Percentiles rank a stretch among this genome's conserved stretches.
phyloP scores from a whole-genome alignment of 805 yeast species.

The Cyberlindnera maclurae region DNA sequence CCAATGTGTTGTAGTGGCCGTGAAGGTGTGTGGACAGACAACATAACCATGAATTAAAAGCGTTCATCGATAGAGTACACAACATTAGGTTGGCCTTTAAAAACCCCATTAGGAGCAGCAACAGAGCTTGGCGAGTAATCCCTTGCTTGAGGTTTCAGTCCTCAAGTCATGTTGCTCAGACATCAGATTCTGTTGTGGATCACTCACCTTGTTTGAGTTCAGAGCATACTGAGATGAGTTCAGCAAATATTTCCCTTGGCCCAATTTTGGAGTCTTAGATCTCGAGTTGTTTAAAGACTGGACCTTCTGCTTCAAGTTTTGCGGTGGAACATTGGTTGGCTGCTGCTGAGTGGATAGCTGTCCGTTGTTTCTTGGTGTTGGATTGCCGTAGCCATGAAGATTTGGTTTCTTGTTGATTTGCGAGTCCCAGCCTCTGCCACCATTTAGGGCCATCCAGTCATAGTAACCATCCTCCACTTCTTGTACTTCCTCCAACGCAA shows the following conservation, averaged over 20 bases:
- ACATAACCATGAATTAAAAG: too few species aligned
- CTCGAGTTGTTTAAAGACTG: slow-evolving; percentile 24
- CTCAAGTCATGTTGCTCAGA: slow-evolving; percentile 18
- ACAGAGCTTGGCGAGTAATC: slow-evolving; percentile 22
- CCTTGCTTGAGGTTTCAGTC: slow-evolving; percentile 18
- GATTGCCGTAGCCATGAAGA: slow-evolving; percentile 93
- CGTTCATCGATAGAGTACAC: too few species aligned
- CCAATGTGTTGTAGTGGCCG: too few species aligned
- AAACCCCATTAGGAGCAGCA: slow-evolving; percentile 14
- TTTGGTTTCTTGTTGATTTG: slow-evolving; percentile 86
- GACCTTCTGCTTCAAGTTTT: slow-evolving; percentile 21
- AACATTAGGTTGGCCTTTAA: too few species aligned
- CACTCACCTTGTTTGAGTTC: slow-evolving; percentile 18
- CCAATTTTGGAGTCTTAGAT: slow-evolving; percentile 21
- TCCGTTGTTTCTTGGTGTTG: slow-evolving; percentile 48
- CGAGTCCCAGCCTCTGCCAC: slow-evolving; percentile 95
- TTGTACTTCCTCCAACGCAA: slow-evolving; percentile 66
- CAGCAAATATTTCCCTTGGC: slow-evolving; percentile 17
- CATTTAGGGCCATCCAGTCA: slow-evolving; percentile 96
- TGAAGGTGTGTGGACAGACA: too few species aligned
- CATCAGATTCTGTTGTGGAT: slow-evolving; percentile 21
- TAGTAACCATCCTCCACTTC: slow-evolving; percentile 80
- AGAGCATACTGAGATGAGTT: slow-evolving; percentile 23
- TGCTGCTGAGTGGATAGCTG: slow-evolving; percentile 2
- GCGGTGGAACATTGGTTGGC: slow-evolving; percentile 3